A percentile compares a stretch with the other conserved stretches of the same genome.
Evolutionary conservation across 1,284 basidiomycete genomes (phyloP).

Genomic region (Fistulina hepatica): DNA sequence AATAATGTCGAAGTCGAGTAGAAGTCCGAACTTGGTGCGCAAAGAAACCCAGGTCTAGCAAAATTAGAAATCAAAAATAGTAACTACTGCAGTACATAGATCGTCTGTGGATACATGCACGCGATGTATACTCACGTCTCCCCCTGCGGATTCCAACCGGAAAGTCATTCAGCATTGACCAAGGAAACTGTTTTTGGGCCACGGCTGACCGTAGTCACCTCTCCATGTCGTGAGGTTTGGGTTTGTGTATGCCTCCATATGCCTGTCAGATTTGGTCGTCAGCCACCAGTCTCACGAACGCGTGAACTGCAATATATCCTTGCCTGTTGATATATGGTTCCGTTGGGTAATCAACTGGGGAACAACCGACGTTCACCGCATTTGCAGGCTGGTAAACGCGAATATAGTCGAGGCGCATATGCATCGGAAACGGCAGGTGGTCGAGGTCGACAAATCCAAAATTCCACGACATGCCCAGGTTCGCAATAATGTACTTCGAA

Average conservation of each 20-base stretch:
- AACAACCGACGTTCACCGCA: slow-evolving; percentile 22
- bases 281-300: neutral
- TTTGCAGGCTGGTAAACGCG: slow-evolving; percentile 55
- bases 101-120: too few species aligned
- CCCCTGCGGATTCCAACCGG: too few species aligned
- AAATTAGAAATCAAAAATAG: too few species aligned
- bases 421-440: slow-evolving; percentile 38
- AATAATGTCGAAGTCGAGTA: too few species aligned
- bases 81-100: too few species aligned
- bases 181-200: slow-evolving; percentile 10
- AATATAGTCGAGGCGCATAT: slow-evolving; percentile 58
- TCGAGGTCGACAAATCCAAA: slow-evolving; percentile 47
- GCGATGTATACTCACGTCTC: too few species aligned
- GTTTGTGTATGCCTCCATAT: slow-evolving; percentile 16
- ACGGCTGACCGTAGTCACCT: slow-evolving; percentile 9
- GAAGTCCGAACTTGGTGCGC: too few species aligned
- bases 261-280: slow-evolving; percentile 2
- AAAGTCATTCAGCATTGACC: neutral
- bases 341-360: slow-evolving; percentile 12
- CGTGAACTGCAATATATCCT: neutral
- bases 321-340: slow-evolving; percentile 9
- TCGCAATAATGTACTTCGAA: too few species aligned
- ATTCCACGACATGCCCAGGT: slow-evolving; percentile 57
- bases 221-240: slow-evolving; percentile 18
- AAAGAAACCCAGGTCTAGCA: too few species aligned